phyloP scores from a whole-genome alignment of 306 rosid genomes.

The Sicyos baderoa region DNA sequence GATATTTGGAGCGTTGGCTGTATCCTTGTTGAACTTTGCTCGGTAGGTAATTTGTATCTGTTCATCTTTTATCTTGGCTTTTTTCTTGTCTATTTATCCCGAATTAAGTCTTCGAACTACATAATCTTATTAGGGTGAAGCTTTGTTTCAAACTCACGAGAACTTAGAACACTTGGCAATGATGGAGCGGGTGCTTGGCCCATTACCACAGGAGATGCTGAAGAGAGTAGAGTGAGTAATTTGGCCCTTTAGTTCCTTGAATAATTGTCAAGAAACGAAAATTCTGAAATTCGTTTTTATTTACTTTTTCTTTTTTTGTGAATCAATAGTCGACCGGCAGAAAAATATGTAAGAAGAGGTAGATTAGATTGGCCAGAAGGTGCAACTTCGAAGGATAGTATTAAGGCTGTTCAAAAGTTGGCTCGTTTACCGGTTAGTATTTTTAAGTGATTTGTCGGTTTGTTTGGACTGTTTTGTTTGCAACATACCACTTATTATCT shows the following conservation, averaged over 20 bases:
- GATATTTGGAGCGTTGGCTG: slow-evolving; percentile 98
- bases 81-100: neutral
- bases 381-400: slow-evolving; percentile 79
- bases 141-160: slow-evolving; percentile 92
- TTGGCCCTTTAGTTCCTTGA: too few species aligned
- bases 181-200: slow-evolving; percentile 94
- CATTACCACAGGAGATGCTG: slow-evolving; percentile 54
- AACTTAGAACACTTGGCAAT: slow-evolving; percentile 92
- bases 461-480: too few species aligned
- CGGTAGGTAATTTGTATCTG: slow-evolving; percentile 31
- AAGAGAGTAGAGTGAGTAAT: slow-evolving; percentile 67
- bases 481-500: neutral
- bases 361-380: slow-evolving; percentile 92
- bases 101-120: neutral
- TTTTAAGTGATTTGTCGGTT: neutral
- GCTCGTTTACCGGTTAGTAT: slow-evolving; percentile 70
- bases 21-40: slow-evolving; percentile 85
- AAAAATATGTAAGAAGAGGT: slow-evolving; percentile 78
- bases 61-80: neutral
- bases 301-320: neutral
- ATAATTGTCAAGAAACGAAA: too few species aligned
- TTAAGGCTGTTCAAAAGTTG: slow-evolving; percentile 72
- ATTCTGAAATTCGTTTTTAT: neutral
- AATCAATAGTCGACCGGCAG: slow-evolving; percentile 63
- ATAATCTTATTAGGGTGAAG: slow-evolving; percentile 56